These are phyloP conservation scores for Geotrichum carabidarum DNA, from an alignment of 1,139 yeast species.

Conservation along the genomic window DNA sequence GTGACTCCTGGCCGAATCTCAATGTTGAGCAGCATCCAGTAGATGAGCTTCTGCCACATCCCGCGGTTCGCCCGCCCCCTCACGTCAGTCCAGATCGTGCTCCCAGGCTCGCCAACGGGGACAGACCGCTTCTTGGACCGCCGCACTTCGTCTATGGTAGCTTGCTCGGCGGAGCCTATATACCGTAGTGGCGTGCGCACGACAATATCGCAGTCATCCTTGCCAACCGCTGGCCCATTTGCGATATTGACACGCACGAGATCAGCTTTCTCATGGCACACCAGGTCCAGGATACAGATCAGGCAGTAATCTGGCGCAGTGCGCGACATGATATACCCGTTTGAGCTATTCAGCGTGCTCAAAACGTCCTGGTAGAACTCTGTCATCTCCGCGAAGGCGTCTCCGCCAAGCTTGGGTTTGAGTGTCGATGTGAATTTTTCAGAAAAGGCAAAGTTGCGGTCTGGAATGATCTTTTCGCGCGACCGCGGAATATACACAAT, in stretches of 20 bases:
- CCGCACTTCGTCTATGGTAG: constrained; percentile 2
- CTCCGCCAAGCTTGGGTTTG: constrained; percentile 37
- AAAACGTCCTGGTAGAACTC: constrained; percentile 44
- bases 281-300: constrained; percentile 48
- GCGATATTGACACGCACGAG: constrained; percentile 48
- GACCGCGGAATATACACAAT: constrained; percentile 48
- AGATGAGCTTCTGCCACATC: constrained; percentile 56
- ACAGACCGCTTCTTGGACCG: constrained; percentile 17
- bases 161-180: constrained; percentile 16
- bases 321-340: constrained; percentile 56
- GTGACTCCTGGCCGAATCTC: constrained; percentile 56
- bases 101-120: constrained; percentile 62
- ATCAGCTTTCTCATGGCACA: constrained; percentile 41
- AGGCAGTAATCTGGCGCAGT: constrained; percentile 55
- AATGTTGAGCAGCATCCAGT: constrained; percentile 51
- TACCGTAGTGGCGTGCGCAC: constrained; percentile 16
- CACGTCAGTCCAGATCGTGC: constrained; percentile 68
- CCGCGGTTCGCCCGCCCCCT: constrained; percentile 53
- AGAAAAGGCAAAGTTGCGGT: constrained; percentile 51
- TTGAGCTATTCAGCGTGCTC: constrained; percentile 40
- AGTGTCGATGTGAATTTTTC: constrained; percentile 49
- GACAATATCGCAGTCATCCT: constrained; percentile 53
- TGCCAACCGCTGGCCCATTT: constrained; percentile 15
- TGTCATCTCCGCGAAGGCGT: constrained; percentile 45
- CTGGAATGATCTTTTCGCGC: constrained; percentile 41